Percentiles rank a stretch among this genome's conserved stretches.
phyloP scores from a whole-genome alignment of 2,329 filamentous ascomycete genomes.

The Aspergillus piperis region DNA sequence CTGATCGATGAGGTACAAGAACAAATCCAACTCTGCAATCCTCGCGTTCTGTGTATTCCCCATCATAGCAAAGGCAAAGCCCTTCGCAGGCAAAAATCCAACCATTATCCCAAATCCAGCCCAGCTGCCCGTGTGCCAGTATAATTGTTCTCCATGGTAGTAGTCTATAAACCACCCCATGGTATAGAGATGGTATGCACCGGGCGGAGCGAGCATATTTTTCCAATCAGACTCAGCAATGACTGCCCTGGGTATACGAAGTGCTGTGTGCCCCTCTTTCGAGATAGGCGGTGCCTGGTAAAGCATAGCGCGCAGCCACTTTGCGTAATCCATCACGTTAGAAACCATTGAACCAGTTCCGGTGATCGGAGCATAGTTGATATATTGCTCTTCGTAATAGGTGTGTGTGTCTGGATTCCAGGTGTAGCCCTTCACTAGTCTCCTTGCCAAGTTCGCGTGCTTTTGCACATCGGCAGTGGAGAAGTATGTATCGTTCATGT shows the following conservation, averaged over 20 bases:
- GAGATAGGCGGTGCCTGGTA: constrained; percentile 20
- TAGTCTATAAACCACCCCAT: constrained; percentile 26
- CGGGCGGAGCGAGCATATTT: constrained; percentile 14
- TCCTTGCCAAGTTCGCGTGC: neutral
- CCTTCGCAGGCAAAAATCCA: constrained; percentile 24
- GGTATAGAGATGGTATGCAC: constrained; percentile 18
- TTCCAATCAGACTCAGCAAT: constrained; percentile 7
- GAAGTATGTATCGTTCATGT: constrained; percentile 29
- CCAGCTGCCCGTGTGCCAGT: constrained; percentile 28
- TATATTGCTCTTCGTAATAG: constrained; percentile 18
- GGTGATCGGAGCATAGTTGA: constrained; percentile 20
- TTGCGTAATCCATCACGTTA: constrained; percentile 29
- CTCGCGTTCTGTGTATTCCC: constrained; percentile 20
- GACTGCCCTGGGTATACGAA: constrained; percentile 17
- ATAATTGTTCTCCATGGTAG: constrained; percentile 24
- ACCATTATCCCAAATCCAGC: constrained; percentile 25
- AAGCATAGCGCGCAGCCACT: constrained; percentile 27
- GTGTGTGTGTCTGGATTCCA: constrained; percentile 17
- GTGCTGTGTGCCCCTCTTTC: constrained; percentile 16
- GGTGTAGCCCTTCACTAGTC: constrained; percentile 24
- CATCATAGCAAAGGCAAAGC: constrained; percentile 29
- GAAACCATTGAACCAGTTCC: constrained; percentile 29
- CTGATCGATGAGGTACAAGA: constrained; percentile 18
- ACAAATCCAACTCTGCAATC: constrained; percentile 15
- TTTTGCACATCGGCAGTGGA: constrained; percentile 16